phyloP scores from a whole-genome alignment of 345 rosid species.

The Salix brachista region DNA sequence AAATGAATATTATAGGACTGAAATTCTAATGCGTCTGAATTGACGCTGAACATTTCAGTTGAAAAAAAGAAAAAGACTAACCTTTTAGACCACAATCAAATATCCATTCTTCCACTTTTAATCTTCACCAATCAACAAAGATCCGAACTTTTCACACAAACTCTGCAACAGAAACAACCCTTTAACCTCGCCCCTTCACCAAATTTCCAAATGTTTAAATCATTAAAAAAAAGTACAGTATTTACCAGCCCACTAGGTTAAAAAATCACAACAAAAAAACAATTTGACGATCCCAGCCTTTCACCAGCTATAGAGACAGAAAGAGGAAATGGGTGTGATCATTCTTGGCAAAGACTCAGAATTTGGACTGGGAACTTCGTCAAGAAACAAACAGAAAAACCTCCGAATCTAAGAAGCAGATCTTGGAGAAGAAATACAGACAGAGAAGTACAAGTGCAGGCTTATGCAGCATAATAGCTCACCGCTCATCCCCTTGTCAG shows the following conservation, averaged over 20 bases:
- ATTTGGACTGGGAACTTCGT: background rate
- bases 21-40: background rate
- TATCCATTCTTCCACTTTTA: background rate
- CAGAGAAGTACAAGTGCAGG: background rate
- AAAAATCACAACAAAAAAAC: background rate
- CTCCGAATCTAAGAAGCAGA: background rate
- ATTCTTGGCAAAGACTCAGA: background rate
- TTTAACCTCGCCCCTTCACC: background rate
- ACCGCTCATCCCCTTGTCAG: slow-evolving; percentile 14
- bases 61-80: background rate
- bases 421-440: background rate
- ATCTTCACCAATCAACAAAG: slow-evolving; percentile 10
- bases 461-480: slow-evolving; percentile 8
- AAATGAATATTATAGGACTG: background rate
- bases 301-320: background rate
- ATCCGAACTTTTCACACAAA: slow-evolving; percentile 11
- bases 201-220: background rate
- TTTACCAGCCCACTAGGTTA: background rate
- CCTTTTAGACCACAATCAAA: slow-evolving; percentile 11
- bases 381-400: slow-evolving; percentile 20
- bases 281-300: background rate
- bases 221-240: no score
- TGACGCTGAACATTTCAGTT: background rate
- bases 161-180: slow-evolving; percentile 8
- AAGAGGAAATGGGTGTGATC: background rate